Percentiles rank a stretch among this genome's conserved stretches.
Conservation (phyloP, 768 basidiomycete species). For the Podaxis sp. region DNA sequence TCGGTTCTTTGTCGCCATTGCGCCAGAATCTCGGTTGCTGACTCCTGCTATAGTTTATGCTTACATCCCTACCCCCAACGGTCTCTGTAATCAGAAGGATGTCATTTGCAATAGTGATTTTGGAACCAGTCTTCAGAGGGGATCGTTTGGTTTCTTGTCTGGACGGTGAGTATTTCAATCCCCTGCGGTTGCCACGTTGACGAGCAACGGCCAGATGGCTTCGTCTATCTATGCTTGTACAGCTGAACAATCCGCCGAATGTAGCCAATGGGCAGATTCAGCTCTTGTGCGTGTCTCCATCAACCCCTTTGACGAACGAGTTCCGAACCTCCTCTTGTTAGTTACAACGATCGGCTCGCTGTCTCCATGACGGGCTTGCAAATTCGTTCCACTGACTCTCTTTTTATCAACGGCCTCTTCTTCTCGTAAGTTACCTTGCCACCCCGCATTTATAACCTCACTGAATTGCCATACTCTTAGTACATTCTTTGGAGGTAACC, state of each 20-base stretch:
- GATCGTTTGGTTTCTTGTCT: slow-evolving; percentile 56
- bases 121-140: slow-evolving; percentile 73
- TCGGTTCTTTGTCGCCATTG: slow-evolving; percentile 4
- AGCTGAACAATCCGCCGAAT: slow-evolving; percentile 66
- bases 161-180: slow-evolving; percentile 52
- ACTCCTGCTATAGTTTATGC: slow-evolving; percentile 59
- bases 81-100: slow-evolving; percentile 51
- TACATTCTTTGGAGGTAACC: slow-evolving; percentile 77
- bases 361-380: slow-evolving; percentile 60
- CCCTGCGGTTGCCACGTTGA: slow-evolving; percentile 9
- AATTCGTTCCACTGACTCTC: slow-evolving; percentile 50
- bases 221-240: slow-evolving; percentile 70
- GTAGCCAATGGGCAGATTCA: slow-evolving; percentile 73
- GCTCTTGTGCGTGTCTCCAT: slow-evolving; percentile 52
- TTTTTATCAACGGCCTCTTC: slow-evolving; percentile 68
- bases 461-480: slow-evolving; percentile 29
- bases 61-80: slow-evolving; percentile 67
- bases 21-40: neutral
- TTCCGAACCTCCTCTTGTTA: slow-evolving; percentile 22
- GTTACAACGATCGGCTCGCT: slow-evolving; percentile 68
- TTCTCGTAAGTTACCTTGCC: slow-evolving; percentile 58
- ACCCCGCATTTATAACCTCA: neutral
- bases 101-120: slow-evolving; percentile 73
- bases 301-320: neutral
- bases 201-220: slow-evolving; percentile 51